Evolutionary conservation across 805 yeast genomes (phyloP).

Genomic region (Myxozyma monticola): DNA sequence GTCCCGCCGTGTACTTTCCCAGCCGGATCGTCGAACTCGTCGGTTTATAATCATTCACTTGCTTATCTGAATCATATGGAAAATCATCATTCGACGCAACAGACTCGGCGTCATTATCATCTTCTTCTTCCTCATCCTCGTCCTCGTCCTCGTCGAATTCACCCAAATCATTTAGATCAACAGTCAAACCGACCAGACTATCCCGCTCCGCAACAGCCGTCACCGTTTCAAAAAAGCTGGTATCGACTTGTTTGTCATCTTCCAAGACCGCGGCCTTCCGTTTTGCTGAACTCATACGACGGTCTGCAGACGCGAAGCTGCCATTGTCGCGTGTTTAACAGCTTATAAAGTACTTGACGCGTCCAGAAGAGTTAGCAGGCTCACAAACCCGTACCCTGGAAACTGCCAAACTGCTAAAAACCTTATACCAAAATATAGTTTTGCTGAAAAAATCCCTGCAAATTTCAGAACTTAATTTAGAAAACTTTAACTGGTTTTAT

Average conservation of each 20-base stretch:
- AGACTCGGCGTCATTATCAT: slow-evolving; percentile 8
- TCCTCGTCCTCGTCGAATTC: slow-evolving; percentile 5
- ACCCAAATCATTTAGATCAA: background rate
- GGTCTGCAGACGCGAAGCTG: no score
- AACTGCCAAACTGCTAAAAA: no score
- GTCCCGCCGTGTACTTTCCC: slow-evolving; percentile 31
- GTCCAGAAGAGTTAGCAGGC: no score
- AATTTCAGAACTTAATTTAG: no score
- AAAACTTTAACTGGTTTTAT: no score
- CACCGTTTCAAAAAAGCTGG: background rate
- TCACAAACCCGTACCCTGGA: no score
- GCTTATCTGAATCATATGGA: slow-evolving; percentile 15
- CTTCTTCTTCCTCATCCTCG: slow-evolving; percentile 11
- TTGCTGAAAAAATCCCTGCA: no score
- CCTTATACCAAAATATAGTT: no score
- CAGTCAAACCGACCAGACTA: slow-evolving; percentile 1
- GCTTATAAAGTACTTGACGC: no score
- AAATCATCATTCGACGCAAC: no score
- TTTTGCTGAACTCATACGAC: slow-evolving; percentile 5
- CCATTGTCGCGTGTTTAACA: no score
- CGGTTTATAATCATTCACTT: slow-evolving; percentile 3
- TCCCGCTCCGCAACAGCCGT: background rate
- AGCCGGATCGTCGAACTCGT: slow-evolving; percentile 14
- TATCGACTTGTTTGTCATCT: background rate
- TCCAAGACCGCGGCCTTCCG: slow-evolving; percentile 4